A percentile compares a stretch with the other conserved stretches of the same genome.
These are phyloP conservation scores for Ophiostoma ips DNA, from an alignment of 2,329 filamentous ascomycete genomes.

Conservation along the genomic window DNA sequence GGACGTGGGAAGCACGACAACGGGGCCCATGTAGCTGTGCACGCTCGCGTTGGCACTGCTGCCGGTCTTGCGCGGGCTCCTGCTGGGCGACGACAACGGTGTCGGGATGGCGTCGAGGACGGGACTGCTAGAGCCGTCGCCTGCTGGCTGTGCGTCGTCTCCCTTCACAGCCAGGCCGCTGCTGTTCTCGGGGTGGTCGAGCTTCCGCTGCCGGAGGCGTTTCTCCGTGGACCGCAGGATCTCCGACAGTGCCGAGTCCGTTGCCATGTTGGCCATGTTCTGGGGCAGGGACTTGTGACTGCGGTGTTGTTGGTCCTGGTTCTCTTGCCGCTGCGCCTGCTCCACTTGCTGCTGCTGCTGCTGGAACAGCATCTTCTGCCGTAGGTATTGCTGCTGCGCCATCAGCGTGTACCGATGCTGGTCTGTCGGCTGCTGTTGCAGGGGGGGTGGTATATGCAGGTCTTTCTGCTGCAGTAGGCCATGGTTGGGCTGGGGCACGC, in stretches of 20 bases:
- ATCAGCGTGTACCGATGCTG: neutral
- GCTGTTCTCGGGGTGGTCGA: neutral
- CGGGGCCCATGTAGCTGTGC: neutral
- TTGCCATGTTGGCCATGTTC: constrained; percentile 13
- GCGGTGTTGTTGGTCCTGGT: neutral
- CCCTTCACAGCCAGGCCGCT: neutral
- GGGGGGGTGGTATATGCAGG: too few species aligned
- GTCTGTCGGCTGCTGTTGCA: neutral
- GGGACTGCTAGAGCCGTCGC: neutral
- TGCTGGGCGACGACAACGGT: constrained; percentile 11
- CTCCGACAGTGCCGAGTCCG: constrained; percentile 35
- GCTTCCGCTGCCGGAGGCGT: constrained; percentile 23
- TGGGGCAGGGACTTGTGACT: constrained; percentile 1
- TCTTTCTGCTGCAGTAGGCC: too few species aligned
- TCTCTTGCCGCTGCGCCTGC: neutral
- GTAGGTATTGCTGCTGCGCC: neutral
- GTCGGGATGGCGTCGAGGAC: constrained; percentile 5
- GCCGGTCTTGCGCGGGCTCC: constrained; percentile 4
- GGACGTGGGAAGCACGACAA: neutral
- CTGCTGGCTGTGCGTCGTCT: neutral
- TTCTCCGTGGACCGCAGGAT: constrained; percentile 40
- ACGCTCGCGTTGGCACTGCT: neutral
- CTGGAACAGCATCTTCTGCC: neutral
- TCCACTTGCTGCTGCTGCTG: neutral
- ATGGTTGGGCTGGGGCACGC: too few species aligned